Evolutionary conservation across 1,139 yeast genomes (phyloP).

Genomic region (Candida dubliniensis): DNA sequence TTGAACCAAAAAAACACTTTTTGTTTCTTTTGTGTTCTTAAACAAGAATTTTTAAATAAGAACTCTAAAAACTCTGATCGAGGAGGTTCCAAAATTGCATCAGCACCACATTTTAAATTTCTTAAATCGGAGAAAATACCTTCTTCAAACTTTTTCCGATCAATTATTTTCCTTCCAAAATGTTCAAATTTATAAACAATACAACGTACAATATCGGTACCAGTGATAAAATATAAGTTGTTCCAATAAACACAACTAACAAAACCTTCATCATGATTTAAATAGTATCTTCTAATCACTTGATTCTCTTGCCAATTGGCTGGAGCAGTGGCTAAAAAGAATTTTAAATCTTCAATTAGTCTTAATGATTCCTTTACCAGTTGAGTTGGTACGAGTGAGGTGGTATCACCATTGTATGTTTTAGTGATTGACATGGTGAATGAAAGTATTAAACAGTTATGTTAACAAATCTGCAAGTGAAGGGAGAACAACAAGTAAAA

Average conservation of each 20-base stretch:
- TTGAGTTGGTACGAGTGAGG: slow-evolving; percentile 2
- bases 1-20: slow-evolving; percentile 97
- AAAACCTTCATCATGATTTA: slow-evolving; percentile 86
- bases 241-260: slow-evolving; percentile 94
- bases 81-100: slow-evolving; percentile 87
- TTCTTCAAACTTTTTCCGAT: slow-evolving; percentile 93
- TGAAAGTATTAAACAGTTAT: neutral
- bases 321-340: slow-evolving; percentile 89
- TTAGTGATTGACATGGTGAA: slow-evolving; percentile 1
- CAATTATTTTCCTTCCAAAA: slow-evolving; percentile 81
- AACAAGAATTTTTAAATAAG: slow-evolving; percentile 79
- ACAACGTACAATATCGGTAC: slow-evolving; percentile 94
- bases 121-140: slow-evolving; percentile 92
- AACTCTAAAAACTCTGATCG: slow-evolving; percentile 84
- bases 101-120: slow-evolving; percentile 80
- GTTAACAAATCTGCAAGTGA: neutral
- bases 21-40: slow-evolving; percentile 94
- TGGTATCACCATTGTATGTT: neutral
- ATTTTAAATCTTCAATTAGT: slow-evolving; percentile 73
- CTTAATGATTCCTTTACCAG: slow-evolving; percentile 53
- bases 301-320: slow-evolving; percentile 92
- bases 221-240: slow-evolving; percentile 85
- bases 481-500: neutral
- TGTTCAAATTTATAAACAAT: slow-evolving; percentile 86
- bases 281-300: slow-evolving; percentile 78